Conservation (phyloP, 768 basidiomycete genomes). For the Suillus bovinus region DNA sequence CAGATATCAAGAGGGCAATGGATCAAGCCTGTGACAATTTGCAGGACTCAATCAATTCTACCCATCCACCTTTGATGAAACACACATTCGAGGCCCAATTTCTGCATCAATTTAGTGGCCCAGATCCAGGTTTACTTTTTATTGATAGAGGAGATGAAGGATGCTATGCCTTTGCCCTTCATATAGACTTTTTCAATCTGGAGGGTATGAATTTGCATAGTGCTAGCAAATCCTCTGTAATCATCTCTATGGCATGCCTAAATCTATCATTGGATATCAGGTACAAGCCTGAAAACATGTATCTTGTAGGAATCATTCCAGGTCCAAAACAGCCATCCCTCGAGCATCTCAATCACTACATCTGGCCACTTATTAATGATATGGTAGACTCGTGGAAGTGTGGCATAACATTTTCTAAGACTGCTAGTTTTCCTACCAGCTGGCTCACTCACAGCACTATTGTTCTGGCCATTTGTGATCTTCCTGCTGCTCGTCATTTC, state of each 20-base stretch:
- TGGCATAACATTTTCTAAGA: slow-evolving; percentile 17
- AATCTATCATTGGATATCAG: background rate
- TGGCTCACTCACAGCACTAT: slow-evolving; percentile 9
- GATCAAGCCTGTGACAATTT: slow-evolving; percentile 2
- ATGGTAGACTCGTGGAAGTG: slow-evolving; percentile 17
- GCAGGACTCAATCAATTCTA: background rate
- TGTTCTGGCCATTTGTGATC: slow-evolving; percentile 32
- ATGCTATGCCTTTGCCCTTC: slow-evolving; percentile 6
- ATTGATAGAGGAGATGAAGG: slow-evolving; percentile 21
- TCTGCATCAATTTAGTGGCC: slow-evolving; percentile 12
- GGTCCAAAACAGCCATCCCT: background rate
- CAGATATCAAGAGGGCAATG: background rate
- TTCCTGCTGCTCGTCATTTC: slow-evolving; percentile 25
- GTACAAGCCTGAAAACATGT: background rate
- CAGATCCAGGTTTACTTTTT: background rate
- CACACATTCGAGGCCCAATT: slow-evolving; percentile 16
- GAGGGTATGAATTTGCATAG: background rate
- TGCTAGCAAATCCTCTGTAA: background rate
- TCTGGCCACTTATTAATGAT: slow-evolving; percentile 15
- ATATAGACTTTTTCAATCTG: slow-evolving; percentile 13
- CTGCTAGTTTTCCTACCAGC: slow-evolving; percentile 15
- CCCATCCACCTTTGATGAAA: slow-evolving; percentile 10
- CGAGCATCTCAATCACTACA: slow-evolving; percentile 15
- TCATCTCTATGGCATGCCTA: background rate
- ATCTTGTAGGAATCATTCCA: background rate